Evolutionary conservation across 768 basidiomycete genomes (phyloP).

Genomic region (Naganishia antarctica): DNA sequence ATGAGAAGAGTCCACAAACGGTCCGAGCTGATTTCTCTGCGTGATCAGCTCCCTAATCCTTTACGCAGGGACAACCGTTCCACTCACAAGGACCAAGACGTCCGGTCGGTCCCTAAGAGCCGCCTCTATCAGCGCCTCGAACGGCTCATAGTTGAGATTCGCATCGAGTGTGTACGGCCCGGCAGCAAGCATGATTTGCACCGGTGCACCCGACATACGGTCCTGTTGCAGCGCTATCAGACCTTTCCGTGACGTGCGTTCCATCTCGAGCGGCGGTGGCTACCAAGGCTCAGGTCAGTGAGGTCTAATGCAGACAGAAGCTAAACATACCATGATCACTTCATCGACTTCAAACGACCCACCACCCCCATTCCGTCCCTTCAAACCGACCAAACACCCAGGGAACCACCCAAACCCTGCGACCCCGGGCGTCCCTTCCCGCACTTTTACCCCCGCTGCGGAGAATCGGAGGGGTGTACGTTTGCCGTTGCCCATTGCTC

Average conservation of each 20-base stretch:
- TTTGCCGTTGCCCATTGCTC: constrained; percentile 60
- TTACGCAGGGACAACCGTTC: too few relatives aligned
- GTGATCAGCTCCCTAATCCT: too few relatives aligned
- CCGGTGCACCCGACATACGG: constrained; percentile 53
- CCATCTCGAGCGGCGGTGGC: constrained; percentile 60
- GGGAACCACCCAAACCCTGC: constrained; percentile 75
- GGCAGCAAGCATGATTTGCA: constrained; percentile 67
- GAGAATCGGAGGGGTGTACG: constrained; percentile 66
- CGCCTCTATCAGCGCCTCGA: constrained; percentile 61
- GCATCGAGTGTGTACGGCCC: constrained; percentile 82
- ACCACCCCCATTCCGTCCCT: constrained; percentile 85
- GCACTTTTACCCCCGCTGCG: constrained; percentile 61
- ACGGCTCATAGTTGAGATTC: constrained; percentile 70
- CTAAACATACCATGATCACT: constrained; percentile 63
- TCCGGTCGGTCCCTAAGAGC: constrained; percentile 65
- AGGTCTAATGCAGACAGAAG: too few relatives aligned
- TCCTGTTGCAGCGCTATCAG: constrained; percentile 49
- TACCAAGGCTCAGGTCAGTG: too few relatives aligned
- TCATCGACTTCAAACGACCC: constrained; percentile 79
- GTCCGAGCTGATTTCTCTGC: constrained; percentile 92
- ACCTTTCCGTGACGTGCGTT: constrained; percentile 50
- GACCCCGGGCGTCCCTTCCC: constrained; percentile 61
- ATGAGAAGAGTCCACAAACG: constrained; percentile 78
- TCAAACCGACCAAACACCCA: constrained; percentile 77
- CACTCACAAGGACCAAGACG: constrained; percentile 68